Evolutionary conservation across 139 green algal species (phyloP), one percentile per base, ranked within the genome.

Genomic region (Bryopsis sp.): DNA sequence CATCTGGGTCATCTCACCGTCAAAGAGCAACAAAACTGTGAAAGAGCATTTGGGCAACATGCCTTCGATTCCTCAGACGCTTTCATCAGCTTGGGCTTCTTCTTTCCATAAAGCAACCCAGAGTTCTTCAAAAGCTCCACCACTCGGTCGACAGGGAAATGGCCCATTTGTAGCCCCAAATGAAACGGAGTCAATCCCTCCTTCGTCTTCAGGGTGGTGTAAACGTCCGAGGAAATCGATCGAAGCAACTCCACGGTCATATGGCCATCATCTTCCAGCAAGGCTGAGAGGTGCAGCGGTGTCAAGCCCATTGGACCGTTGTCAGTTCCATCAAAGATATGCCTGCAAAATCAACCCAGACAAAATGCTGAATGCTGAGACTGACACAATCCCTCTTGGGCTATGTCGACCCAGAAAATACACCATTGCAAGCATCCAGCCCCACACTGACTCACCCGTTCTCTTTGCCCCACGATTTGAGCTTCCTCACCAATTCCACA

Each of bases 141-240:
- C 2, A 74, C 34, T 47, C 3, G 50, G 38, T 74, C 69, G 0
- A 74, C 69, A 43, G 64, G 67, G 65, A 74, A 85, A 63, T 80
- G 78, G n/a, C 81, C 81, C 74, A 78, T 58, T 54, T 87, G 81
- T 64, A 87, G 79, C 33, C 76, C 78, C 32, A 87, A 74, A 63
- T 87, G 81, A 70, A 87, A 87, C 64, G 81, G 81, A 31, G 81
- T 82, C 19, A 82, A 74, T 32, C 81, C 78, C 32, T 79, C 76
- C 11, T 61, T 71, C 0, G 78, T 61, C 0, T 6, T 24, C 29
- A 76, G 47, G 34, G 62, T 36, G 1, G 78, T 84, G 64, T 84
- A 78, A 5, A 78, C 74, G 5, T 26, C 50, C 37, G 76, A 48
- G 2, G 4, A 34, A 8, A 50, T 48, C 1, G 48, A 67, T 64